Conservation (phyloP, 164 flowering plant genomes). For the Chloranthus sessilifolius region DNA sequence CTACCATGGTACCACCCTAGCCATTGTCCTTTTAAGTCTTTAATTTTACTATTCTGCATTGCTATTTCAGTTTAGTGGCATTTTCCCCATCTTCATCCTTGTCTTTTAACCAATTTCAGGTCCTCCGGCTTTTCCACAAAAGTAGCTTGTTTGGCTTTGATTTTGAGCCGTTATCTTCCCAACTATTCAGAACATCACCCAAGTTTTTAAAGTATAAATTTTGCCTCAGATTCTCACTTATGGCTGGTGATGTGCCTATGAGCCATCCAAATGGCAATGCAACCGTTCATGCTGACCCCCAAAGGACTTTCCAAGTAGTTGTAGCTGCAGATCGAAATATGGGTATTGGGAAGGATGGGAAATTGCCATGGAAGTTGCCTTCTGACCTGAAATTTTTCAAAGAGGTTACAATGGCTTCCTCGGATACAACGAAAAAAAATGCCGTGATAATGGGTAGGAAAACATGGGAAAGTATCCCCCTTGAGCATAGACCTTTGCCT, state of each 20-base stretch:
- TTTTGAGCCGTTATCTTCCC: conserved; percentile 5
- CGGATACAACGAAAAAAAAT: conserved; percentile 73
- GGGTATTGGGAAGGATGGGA: conserved; percentile 96
- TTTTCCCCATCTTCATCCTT: no score
- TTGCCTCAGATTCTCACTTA: conserved; percentile 17
- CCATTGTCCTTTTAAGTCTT: no score
- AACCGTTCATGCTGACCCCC: conserved; percentile 26
- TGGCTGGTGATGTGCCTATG: conserved; percentile 33
- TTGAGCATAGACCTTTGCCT: conserved; percentile 63
- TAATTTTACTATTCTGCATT: no score
- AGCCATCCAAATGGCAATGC: conserved; percentile 35
- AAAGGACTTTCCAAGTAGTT: conserved; percentile 79
- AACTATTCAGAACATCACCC: conserved; percentile 2
- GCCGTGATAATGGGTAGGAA: conserved; percentile 96
- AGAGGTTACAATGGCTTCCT: conserved; percentile 57
- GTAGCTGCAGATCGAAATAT: conserved; percentile 76
- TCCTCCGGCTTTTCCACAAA: conserved; percentile 15
- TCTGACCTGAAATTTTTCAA: conserved; percentile 78
- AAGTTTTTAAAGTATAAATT: background rate
- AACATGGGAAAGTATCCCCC: conserved; percentile 94
- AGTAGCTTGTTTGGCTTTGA: conserved; percentile 16
- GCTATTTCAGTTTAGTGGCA: no score
- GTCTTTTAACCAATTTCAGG: conserved; percentile 23
- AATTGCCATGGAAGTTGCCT: conserved; percentile 85
- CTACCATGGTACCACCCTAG: no score